These are phyloP conservation scores for Stephania yunnanensis DNA, from an alignment of 164 flowering plant species.

Conservation along the genomic window DNA sequence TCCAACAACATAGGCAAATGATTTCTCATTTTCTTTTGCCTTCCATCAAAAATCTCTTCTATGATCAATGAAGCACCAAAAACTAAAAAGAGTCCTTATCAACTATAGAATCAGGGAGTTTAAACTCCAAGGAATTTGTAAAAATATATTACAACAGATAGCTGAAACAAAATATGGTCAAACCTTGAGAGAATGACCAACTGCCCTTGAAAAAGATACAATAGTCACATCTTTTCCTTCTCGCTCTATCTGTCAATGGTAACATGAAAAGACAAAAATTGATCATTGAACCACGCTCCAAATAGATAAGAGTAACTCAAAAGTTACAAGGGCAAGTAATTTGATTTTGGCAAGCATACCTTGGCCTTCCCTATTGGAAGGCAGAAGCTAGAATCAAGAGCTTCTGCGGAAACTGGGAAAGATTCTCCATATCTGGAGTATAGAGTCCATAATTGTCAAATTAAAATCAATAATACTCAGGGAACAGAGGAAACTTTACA, in stretches of 20 bases:
- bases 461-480: neutral
- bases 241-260: slow-evolving; percentile 57
- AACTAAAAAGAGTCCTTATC: neutral
- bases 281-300: neutral
- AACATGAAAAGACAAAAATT: neutral
- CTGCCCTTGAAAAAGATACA: slow-evolving; percentile 88
- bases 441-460: slow-evolving; percentile 1
- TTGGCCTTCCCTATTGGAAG: slow-evolving; percentile 92
- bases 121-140: neutral
- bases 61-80: too few species aligned
- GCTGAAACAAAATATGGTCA: slow-evolving; percentile 14
- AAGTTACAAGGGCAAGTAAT: neutral
- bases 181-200: slow-evolving; percentile 84
- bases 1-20: too few species aligned
- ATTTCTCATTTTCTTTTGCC: too few species aligned
- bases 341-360: slow-evolving; percentile 28
- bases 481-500: neutral
- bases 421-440: slow-evolving; percentile 79
- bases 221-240: slow-evolving; percentile 88
- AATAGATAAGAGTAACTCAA: neutral
- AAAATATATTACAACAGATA: neutral
- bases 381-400: slow-evolving; percentile 78
- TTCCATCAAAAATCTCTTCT: too few species aligned
- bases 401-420: slow-evolving; percentile 85
- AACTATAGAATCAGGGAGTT: neutral